These are phyloP conservation scores for Conoideocrella luteorostrata DNA, from an alignment of 2,329 filamentous ascomycete genomes.

Conservation along the genomic window DNA sequence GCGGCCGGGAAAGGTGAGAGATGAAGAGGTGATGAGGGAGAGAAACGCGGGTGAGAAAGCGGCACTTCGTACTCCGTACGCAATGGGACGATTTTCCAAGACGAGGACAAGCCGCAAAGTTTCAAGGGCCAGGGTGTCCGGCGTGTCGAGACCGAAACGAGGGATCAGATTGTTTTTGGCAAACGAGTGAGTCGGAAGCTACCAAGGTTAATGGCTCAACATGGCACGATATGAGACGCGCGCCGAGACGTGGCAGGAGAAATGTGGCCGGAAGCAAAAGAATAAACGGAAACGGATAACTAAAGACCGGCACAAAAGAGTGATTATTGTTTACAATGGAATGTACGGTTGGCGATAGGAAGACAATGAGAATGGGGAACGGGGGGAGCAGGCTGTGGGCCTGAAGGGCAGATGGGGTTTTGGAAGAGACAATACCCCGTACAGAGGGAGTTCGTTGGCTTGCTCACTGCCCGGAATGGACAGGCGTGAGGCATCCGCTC, in stretches of 20 bases:
- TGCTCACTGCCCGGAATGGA: background rate
- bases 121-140: background rate
- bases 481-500: background rate
- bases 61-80: too few species aligned
- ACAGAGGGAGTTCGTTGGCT: background rate
- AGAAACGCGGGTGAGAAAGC: background rate
- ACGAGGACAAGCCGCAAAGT: background rate
- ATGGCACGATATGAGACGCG: background rate
- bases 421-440: too few species aligned
- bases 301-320: background rate
- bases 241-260: constrained; percentile 5
- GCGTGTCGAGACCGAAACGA: background rate
- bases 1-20: background rate
- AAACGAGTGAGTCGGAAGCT: background rate
- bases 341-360: constrained; percentile 4
- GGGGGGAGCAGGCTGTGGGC: background rate
- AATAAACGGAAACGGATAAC: background rate
- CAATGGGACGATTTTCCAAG: background rate
- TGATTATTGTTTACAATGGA: constrained; percentile 6
- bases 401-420: background rate
- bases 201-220: background rate
- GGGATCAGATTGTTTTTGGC: constrained; percentile 1
- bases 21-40: background rate
- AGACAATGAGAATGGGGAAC: background rate
- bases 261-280: background rate